Conservation (phyloP, 2,329 filamentous ascomycete species). For the Boeremia exigua region DNA sequence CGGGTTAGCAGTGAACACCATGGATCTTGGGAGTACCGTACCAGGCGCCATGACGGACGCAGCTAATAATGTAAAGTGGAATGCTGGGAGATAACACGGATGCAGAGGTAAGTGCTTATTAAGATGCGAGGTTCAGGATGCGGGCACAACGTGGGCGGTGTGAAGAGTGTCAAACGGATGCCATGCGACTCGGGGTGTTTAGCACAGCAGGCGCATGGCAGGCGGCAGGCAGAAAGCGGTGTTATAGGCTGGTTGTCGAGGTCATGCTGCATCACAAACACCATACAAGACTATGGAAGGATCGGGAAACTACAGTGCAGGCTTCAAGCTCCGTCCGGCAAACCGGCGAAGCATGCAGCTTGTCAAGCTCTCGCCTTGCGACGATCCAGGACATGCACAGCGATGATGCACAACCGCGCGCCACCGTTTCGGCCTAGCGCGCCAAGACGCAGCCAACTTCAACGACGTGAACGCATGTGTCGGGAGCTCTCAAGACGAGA, state of each 20-base stretch:
- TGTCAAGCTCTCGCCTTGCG: neutral
- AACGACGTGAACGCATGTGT: conserved; percentile 14
- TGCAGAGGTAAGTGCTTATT: neutral
- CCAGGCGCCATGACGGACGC: conserved; percentile 31
- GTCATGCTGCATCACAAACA: conserved; percentile 9
- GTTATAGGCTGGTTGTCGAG: conserved; percentile 2
- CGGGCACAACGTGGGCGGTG: conserved; percentile 9
- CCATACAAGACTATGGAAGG: neutral
- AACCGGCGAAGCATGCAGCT: conserved; percentile 2
- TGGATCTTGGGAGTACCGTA: conserved; percentile 17
- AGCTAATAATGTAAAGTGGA: conserved; percentile 2
- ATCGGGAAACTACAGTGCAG: neutral
- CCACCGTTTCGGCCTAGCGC: conserved; percentile 10
- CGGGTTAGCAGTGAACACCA: conserved; percentile 18
- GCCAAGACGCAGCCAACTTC: conserved; percentile 25
- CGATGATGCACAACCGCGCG: conserved; percentile 11
- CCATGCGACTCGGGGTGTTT: conserved; percentile 22
- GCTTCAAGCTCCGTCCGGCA: neutral
- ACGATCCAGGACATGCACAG: conserved; percentile 9
- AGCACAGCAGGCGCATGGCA: conserved; percentile 17
- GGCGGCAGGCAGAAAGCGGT: conserved; percentile 24
- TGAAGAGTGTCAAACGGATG: conserved; percentile 15
- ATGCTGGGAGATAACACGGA: neutral
- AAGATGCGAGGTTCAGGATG: conserved; percentile 6
- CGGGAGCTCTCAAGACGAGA: conserved; percentile 29